Base-by-base conservation (phyloP, 768 basidiomycete species). In the Clitopilus hobsonii region DNA sequence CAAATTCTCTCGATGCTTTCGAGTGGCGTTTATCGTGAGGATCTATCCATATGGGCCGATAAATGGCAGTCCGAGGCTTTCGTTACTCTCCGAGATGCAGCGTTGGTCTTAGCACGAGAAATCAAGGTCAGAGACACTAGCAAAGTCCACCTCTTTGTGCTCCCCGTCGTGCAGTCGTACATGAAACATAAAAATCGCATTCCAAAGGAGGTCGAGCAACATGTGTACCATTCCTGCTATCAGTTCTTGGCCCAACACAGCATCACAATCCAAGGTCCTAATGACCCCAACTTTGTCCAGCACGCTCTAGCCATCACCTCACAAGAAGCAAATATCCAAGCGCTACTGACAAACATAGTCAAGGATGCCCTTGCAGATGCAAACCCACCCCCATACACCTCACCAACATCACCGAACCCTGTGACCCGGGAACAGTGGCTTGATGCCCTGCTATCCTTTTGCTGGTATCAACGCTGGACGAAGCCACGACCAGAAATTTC, bases 1-100 rank as follows among this genome's bases (percentile, higher is more conserved):
- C 53, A 58, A 18, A 50, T 59, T 30, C 56, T 70, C 16, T 60
- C 67, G 11, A 52, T 67, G 49, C 58, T 70, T 6, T 68, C 69
- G 0, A 61, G 54, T n/a, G 67, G 69, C 1, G 60, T 62, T 10
- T 54, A 53, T 22, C 47, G 51, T 4, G 22, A 60, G 1, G 52
- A 58, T 27, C 52, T 68, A 10, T 27, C 26, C 7, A n/a, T 27
- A 20, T 51, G 49, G 49, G 30, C 49, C 10, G 26, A 1, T 2
- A 25, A 51, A 47, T 61, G 57, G 62, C 57, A 56, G 10, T 51
- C 54, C 0, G 23, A 36, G 49, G 49, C 49, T 22, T 7, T 63
- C 3, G 20, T 36, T 13, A 56, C 55, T 6, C 32, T 32, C 2
- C 14, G 29, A 8, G 52, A 38, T 5, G 59, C 62, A 14, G 25